Evolutionary conservation across 2,329 filamentous ascomycete genomes (phyloP).

Genomic region (Aspergillus thermomutatus): DNA sequence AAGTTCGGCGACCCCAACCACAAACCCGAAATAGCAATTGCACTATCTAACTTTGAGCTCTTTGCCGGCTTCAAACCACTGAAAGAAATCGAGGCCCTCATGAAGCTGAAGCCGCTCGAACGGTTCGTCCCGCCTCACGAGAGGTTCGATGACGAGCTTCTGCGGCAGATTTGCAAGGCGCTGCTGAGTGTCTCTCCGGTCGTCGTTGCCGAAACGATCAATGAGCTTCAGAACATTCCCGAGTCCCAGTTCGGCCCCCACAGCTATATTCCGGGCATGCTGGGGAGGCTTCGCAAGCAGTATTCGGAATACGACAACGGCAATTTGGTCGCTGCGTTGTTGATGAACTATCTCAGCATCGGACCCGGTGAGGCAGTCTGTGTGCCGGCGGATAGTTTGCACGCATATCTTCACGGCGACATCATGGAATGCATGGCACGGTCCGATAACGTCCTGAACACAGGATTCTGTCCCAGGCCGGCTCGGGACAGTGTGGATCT

Average conservation of each 20-base stretch:
- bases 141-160: conserved; percentile 55
- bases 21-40: conserved; percentile 76
- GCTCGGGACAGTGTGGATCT: conserved; percentile 63
- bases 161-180: conserved; percentile 55
- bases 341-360: conserved; percentile 71
- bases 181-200: conserved; percentile 54
- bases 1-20: conserved; percentile 71
- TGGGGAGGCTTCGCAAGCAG: conserved; percentile 62
- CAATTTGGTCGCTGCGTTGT: conserved; percentile 64
- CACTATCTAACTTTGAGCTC: conserved; percentile 67
- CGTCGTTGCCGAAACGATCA: conserved; percentile 52
- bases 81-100: conserved; percentile 55
- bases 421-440: conserved; percentile 79
- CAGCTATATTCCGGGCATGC: conserved; percentile 60
- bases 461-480: conserved; percentile 67
- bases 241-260: conserved; percentile 49
- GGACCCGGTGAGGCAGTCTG: conserved; percentile 65
- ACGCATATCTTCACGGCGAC: conserved; percentile 69
- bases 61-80: conserved; percentile 73
- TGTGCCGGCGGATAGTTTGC: conserved; percentile 70
- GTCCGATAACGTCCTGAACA: conserved; percentile 71
- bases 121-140: conserved; percentile 50
- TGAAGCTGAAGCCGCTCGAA: conserved; percentile 54
- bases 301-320: conserved; percentile 64
- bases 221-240: conserved; percentile 49